Base-by-base conservation (phyloP, 495 filamentous ascomycete genomes). In the Tuber microsphaerosporum region DNA sequence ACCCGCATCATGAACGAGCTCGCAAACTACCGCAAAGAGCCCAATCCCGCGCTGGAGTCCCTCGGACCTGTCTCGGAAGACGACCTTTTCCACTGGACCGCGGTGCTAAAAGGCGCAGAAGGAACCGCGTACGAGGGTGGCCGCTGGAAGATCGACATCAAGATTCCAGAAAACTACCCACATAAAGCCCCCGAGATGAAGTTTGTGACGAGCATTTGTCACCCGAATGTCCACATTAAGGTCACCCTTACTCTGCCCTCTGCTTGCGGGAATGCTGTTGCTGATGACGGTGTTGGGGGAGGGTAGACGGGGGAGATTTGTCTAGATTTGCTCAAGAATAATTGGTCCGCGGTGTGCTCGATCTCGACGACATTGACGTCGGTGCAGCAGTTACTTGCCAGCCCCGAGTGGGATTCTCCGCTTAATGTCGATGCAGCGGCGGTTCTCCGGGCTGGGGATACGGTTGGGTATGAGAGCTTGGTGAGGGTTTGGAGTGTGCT, bases 341-440 rank as follows among this genome's bases (percentile, higher is more conserved):
- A 88, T 69, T 99, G 95, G 95, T 90, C 90, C 76, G 91, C 94
- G 44, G 89, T 91, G 44, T 96, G 95, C 82, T 94, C 91, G 43
- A 86, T 97, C 37, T 88, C 91, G 37, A 87, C 89, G 76, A 93
- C 91, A 72, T 84, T 97, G 79, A 90, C 91, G 78, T 89, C 90
- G 34, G 88, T 98, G 48, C 89, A 93, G 72, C 88, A 92, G 86
- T 85, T 99, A 80, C 85, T 97, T 73, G 89, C 86, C 65, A 89
- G 90, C 76, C 93, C 94, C 19, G 90, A 89, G 74, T 87, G 91
- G 51, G 93, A 97, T 77, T 92, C 89, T 78, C 95, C 95, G 76
- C 85, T 98, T 71, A 97, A 97, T 85, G 88, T 97, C 16, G 95
- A 99, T 84, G 88, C 96, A 5, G 94, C 94, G 72, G 88, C 88